Percentiles rank a stretch among this genome's conserved stretches.
phyloP scores from a whole-genome alignment of 2,329 filamentous ascomycete species.

The Calonectria ilicicola region DNA sequence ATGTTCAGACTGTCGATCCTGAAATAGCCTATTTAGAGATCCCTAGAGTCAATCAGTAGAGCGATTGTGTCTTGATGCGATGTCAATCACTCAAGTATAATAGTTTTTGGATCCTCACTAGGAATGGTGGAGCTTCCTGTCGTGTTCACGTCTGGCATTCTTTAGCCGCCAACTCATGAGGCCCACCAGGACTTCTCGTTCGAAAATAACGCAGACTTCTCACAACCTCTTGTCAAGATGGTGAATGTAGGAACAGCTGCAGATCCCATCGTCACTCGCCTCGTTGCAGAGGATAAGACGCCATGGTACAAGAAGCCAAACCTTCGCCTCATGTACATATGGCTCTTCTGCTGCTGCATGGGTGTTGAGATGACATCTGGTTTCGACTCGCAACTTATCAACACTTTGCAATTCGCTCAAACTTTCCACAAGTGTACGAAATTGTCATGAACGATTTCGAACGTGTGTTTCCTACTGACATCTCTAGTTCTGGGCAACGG shows the following conservation, averaged over 20 bases:
- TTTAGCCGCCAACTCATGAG: background rate
- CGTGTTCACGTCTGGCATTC: background rate
- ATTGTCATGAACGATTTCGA: background rate
- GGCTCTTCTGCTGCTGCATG: background rate
- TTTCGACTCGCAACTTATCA: slow-evolving; percentile 52
- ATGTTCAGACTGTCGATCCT: background rate
- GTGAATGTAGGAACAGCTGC: slow-evolving; percentile 6
- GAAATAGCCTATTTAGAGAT: background rate
- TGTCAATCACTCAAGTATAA: background rate
- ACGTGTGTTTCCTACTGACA: background rate
- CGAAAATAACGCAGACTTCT: background rate
- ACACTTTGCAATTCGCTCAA: slow-evolving; percentile 54
- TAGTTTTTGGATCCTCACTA: background rate
- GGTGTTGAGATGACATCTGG: slow-evolving; percentile 17
- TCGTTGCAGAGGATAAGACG: background rate
- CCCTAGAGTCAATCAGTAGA: background rate
- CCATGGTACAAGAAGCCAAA: slow-evolving; percentile 18
- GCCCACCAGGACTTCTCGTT: background rate
- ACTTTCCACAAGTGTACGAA: slow-evolving; percentile 52
- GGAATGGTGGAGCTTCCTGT: background rate
- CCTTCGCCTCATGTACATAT: slow-evolving; percentile 5
- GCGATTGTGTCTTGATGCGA: background rate
- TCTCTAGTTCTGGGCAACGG: slow-evolving; percentile 29
- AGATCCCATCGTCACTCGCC: slow-evolving; percentile 7
- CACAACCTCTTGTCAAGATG: background rate